These are phyloP conservation scores for Pelargonium nanum DNA, from an alignment of 345 rosid genomes.

Conservation along the genomic window DNA sequence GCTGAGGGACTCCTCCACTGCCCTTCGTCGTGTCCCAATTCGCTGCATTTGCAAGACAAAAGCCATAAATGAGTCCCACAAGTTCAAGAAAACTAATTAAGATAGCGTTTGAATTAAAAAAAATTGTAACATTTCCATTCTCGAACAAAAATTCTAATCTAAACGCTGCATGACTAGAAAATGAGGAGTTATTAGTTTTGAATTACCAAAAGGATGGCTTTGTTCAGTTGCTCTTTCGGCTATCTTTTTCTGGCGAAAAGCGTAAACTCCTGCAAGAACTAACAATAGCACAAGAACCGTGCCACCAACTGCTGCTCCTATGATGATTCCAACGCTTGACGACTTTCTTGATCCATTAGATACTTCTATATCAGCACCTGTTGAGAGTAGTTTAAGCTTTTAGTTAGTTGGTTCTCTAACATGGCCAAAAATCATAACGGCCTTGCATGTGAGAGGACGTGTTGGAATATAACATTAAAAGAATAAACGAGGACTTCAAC, in stretches of 20 bases:
- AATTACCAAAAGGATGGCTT: slow-evolving; percentile 78
- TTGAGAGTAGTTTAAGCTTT: neutral
- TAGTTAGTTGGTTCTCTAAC: no score
- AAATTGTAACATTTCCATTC: no score
- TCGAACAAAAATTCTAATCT: no score
- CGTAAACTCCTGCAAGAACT: slow-evolving; percentile 56
- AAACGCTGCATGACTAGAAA: neutral
- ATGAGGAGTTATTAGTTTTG: slow-evolving; percentile 2
- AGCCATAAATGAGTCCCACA: neutral
- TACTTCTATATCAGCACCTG: slow-evolving; percentile 11
- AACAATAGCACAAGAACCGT: slow-evolving; percentile 37
- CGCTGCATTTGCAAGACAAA: slow-evolving; percentile 32
- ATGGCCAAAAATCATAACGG: no score
- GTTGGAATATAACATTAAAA: slow-evolving; percentile 2
- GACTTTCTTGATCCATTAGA: slow-evolving; percentile 25
- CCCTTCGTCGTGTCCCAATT: slow-evolving; percentile 52
- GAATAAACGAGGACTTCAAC: neutral
- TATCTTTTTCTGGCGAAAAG: slow-evolving; percentile 56
- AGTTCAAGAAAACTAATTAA: neutral
- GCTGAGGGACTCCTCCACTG: slow-evolving; percentile 50
- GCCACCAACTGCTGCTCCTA: slow-evolving; percentile 67
- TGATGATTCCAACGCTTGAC: slow-evolving; percentile 31
- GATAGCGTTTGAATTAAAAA: neutral
- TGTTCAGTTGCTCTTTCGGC: slow-evolving; percentile 50
- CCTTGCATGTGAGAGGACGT: neutral